Conservation (phyloP, 2,329 filamentous ascomycete species). For the Phialophora expanda region DNA sequence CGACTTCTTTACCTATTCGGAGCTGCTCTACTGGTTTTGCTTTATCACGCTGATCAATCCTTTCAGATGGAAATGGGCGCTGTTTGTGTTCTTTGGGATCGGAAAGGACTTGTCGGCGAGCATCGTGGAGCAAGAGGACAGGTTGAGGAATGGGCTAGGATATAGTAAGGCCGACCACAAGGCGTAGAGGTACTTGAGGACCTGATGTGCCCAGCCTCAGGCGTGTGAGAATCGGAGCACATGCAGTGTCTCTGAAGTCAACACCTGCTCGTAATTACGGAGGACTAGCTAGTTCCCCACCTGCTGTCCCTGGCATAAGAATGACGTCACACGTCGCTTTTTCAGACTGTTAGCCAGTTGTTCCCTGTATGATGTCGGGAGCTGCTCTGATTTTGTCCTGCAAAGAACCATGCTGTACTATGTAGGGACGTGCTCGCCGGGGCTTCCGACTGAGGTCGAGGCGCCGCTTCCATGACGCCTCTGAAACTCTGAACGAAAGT, state of each 20-base stretch:
- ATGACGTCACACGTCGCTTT: background rate
- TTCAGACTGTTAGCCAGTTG: background rate
- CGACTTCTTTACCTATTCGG: constrained; percentile 87
- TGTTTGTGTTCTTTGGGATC: constrained; percentile 80
- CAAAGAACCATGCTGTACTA: background rate
- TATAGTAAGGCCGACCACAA: constrained; percentile 22
- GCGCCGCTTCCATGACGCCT: background rate
- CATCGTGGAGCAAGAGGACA: constrained; percentile 70
- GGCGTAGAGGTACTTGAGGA: constrained; percentile 10
- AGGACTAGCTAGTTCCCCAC: background rate
- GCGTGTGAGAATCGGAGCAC: background rate
- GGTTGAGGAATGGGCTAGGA: constrained; percentile 60
- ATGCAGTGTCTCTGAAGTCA: background rate
- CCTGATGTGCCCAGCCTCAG: background rate
- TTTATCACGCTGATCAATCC: constrained; percentile 81
- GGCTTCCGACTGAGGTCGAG: background rate
- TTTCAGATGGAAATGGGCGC: constrained; percentile 87
- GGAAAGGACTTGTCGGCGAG: constrained; percentile 68
- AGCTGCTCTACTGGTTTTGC: constrained; percentile 82
- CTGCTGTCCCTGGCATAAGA: background rate
- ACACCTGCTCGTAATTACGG: no score
- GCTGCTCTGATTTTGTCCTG: background rate
- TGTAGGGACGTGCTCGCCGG: background rate
- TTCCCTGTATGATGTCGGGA: no score
- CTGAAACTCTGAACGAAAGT: background rate